Base-by-base conservation (phyloP, 768 basidiomycete species). In the Multifurca ochricompacta region DNA sequence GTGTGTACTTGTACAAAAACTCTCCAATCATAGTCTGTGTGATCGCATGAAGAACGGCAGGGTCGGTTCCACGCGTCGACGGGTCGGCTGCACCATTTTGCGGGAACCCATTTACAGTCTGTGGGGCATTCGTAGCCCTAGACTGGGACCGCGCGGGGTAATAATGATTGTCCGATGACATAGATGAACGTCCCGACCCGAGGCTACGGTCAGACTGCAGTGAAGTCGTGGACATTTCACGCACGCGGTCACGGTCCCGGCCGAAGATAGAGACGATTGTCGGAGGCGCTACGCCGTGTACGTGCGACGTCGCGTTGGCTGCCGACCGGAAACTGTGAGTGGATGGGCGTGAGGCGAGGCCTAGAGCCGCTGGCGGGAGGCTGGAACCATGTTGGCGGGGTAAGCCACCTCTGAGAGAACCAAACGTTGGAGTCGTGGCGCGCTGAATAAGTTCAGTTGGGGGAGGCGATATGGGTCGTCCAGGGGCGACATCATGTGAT, bases 21-120 rank as follows among this genome's bases (percentile, higher is more conserved):
- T 98, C 95, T 46, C 96, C 95, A 61, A 98, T 98, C 96, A 99
- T 99, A 21, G 94, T 96, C 75, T 98, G 95, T 14, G 96, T 99
- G 62, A 98, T 97, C 1, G 94, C 87, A 66, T 97, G 95, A 61
- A 98, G 96, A 64, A 96, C 73, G 2, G 76, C 71, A 3, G 93
- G 94, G 65, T 99, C 95, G 25, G 95, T 96, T 18, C 58, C 54
- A 35, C 48, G 60, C 28, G 58, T 39, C 1, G 61, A 42, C 19
- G 35, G 25, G 19, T 52, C 60, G 6, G 56, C 65, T 3, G 61
- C 45, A 31, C 59, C 61, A 18, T 68, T 68, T 19, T 44, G 48
- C 19, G 42, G 53, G 40, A 31, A 55, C 52, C 73, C 77, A 51
- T 73, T 70, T n/a, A 78, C 77, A 18, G 74, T 74, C 34, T 69